These are phyloP conservation scores for Chaetomidium leptoderma DNA, from an alignment of 495 filamentous ascomycete genomes.

Conservation along the genomic window DNA sequence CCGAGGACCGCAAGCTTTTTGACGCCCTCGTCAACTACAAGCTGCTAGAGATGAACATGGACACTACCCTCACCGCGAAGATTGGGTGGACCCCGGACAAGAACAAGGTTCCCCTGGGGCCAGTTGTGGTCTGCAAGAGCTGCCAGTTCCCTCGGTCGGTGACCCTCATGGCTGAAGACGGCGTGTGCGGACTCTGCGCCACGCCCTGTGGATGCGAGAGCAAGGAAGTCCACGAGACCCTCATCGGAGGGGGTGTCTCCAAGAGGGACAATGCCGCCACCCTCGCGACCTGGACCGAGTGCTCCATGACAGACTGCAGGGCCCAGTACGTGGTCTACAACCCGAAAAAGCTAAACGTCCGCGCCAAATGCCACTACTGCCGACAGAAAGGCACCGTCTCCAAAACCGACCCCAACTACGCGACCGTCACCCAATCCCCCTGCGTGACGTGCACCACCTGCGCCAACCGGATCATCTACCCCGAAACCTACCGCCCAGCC, in stretches of 20 bases:
- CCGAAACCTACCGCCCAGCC: conserved; percentile 34
- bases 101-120: conserved; percentile 35
- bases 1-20: conserved; percentile 37
- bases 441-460: conserved; percentile 40
- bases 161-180: conserved; percentile 38
- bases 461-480: conserved; percentile 42
- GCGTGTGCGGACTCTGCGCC: conserved; percentile 40
- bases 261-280: conserved; percentile 24
- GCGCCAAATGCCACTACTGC: conserved; percentile 47
- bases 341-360: conserved; percentile 33
- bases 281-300: conserved; percentile 43
- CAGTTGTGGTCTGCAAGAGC: conserved; percentile 34
- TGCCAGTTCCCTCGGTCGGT: conserved; percentile 46
- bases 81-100: conserved; percentile 44
- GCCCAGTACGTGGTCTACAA: conserved; percentile 48
- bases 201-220: not conserved
- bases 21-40: conserved; percentile 44
- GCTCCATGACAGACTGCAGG: conserved; percentile 34
- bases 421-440: conserved; percentile 19
- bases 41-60: conserved; percentile 44
- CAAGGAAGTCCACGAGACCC: conserved; percentile 2
- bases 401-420: conserved; percentile 1
- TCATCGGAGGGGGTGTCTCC: conserved; percentile 26
- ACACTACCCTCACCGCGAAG: conserved; percentile 32
- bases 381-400: conserved; percentile 17